Percentiles rank a stretch among this genome's conserved stretches.
Evolutionary conservation across 2,329 filamentous ascomycete species (phyloP).

Genomic region (Lachnellula willkommii): DNA sequence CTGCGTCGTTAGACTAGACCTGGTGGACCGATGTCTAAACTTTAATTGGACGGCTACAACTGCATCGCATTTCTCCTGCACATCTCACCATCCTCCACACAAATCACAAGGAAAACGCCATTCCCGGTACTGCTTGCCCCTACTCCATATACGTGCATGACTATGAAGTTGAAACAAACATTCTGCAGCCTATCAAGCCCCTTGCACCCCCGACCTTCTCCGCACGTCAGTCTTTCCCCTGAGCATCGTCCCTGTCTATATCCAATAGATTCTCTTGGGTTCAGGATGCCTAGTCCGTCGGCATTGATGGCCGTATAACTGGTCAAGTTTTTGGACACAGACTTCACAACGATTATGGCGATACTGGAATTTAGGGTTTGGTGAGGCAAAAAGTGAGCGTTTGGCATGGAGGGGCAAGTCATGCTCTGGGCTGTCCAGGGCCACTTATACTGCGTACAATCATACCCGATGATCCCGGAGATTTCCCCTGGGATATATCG

Average conservation of each 20-base stretch:
- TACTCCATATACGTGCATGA: background rate
- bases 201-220: conserved; percentile 2
- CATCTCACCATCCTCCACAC: background rate
- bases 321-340: conserved; percentile 2
- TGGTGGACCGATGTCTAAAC: background rate
- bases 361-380: conserved; percentile 2
- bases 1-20: background rate
- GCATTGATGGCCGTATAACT: conserved; percentile 5
- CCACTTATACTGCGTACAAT: conserved; percentile 6
- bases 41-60: background rate
- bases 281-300: conserved; percentile 8
- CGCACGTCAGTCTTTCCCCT: conserved; percentile 12
- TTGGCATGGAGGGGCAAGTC: conserved; percentile 11
- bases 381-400: conserved; percentile 13
- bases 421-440: conserved; percentile 5
- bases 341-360: conserved; percentile 1
- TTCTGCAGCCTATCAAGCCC: conserved; percentile 18
- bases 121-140: background rate
- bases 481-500: conserved; percentile 10
- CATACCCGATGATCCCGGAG: background rate
- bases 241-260: conserved; percentile 11
- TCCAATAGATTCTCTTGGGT: conserved; percentile 16
- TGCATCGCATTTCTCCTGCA: background rate
- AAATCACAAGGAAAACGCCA: background rate
- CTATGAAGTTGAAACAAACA: conserved; percentile 16